A percentile compares a stretch with the other conserved stretches of the same genome.
Conservation (phyloP, 495 filamentous ascomycete species). For the Polyplosphaeria fusca region DNA sequence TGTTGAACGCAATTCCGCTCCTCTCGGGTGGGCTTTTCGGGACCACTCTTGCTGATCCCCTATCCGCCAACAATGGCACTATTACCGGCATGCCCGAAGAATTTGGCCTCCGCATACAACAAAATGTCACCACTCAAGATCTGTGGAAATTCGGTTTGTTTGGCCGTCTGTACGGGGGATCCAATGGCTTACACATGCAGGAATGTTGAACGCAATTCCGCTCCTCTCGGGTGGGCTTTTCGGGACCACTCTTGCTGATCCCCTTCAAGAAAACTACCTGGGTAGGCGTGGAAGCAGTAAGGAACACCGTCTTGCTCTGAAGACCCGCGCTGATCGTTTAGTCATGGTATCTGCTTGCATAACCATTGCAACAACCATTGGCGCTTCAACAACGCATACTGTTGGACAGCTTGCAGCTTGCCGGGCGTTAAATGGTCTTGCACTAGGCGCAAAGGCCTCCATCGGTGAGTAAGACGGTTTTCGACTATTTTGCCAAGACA, state of each 20-base stretch:
- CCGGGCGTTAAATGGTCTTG: constrained; percentile 11
- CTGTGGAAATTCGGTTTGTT: constrained; percentile 13
- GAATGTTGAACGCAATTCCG: constrained; percentile 15
- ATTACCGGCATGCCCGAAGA: constrained; percentile 14
- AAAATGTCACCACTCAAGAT: not conserved
- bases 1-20: constrained; percentile 14
- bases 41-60: constrained; percentile 12
- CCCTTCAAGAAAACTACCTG: constrained; percentile 3
- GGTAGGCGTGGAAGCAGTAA: constrained; percentile 14
- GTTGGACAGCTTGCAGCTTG: constrained; percentile 9
- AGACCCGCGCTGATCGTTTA: too few relatives aligned
- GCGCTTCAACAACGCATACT: constrained; percentile 10
- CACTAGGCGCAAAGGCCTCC: constrained; percentile 1
- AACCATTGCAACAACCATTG: constrained; percentile 10
- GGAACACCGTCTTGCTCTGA: too few relatives aligned
- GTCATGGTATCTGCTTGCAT: constrained; percentile 8
- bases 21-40: constrained; percentile 9
- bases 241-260: constrained; percentile 13
- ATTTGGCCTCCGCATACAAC: constrained; percentile 1
- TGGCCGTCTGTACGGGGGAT: too few relatives aligned
- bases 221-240: constrained; percentile 7
- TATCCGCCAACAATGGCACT: constrained; percentile 4
- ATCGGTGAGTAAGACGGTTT: too few relatives aligned
- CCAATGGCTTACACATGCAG: too few relatives aligned
- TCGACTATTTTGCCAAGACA: too few relatives aligned